Percentiles rank a stretch among this genome's conserved stretches.
These are phyloP conservation scores for Delitschia confertaspora DNA, from an alignment of 495 filamentous ascomycete species.

Conservation along the genomic window DNA sequence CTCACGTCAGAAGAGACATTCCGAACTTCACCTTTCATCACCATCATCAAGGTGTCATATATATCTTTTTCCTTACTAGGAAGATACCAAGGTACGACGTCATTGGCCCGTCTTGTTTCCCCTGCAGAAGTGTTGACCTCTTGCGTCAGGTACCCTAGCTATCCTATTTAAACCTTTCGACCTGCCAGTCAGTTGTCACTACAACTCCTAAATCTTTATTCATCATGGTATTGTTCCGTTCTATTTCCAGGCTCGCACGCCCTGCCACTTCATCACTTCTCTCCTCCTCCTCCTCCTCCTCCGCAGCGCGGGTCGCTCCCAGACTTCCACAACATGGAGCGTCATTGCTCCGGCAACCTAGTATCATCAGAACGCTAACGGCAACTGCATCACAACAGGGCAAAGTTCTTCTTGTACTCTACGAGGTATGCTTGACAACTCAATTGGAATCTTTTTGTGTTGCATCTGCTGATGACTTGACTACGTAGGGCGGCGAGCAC, in stretches of 20 bases:
- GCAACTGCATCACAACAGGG: constrained; percentile 52
- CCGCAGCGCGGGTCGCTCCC: constrained; percentile 37
- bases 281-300: too few species aligned
- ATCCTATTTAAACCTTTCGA: background rate
- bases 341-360: constrained; percentile 30
- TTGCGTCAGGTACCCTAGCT: constrained; percentile 9
- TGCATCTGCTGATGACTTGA: constrained; percentile 4
- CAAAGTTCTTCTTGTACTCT: constrained; percentile 66
- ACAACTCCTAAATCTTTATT: constrained; percentile 11
- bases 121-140: constrained; percentile 1
- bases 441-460: background rate
- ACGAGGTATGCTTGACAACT: constrained; percentile 56
- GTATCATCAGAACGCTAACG: constrained; percentile 46
- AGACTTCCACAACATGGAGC: constrained; percentile 31
- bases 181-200: constrained; percentile 2
- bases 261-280: constrained; percentile 51
- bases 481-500: constrained; percentile 58
- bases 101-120: constrained; percentile 5
- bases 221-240: constrained; percentile 65
- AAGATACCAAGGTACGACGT: background rate
- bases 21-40: background rate
- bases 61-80: background rate
- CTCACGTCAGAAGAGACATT: background rate
- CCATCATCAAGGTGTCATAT: constrained; percentile 2
- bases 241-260: constrained; percentile 49